A percentile compares a stretch with the other conserved stretches of the same genome.
Conservation (phyloP, 140 eudicot species). For the Bidens hawaiensis region DNA sequence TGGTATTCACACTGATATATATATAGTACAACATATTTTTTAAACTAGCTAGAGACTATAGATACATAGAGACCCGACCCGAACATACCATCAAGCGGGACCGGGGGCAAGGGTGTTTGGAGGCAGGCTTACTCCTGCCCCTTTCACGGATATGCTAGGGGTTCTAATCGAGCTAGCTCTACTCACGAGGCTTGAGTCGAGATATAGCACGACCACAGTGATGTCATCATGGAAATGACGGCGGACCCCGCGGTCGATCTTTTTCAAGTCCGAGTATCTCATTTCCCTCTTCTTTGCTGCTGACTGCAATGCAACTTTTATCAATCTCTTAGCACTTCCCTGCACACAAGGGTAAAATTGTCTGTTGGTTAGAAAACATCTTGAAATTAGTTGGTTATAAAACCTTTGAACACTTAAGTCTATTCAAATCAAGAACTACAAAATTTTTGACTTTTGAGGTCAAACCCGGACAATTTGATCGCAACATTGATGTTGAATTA, state of each 20-base stretch:
- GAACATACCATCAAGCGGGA: constrained; percentile 14
- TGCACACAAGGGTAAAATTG: too few relatives aligned
- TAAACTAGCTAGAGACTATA: constrained; percentile 20
- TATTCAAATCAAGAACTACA: too few relatives aligned
- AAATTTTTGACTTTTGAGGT: too few relatives aligned
- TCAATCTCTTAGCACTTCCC: constrained; percentile 76
- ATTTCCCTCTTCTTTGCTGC: constrained; percentile 93
- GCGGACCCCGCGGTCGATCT: constrained; percentile 80
- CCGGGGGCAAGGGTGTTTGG: constrained; percentile 52
- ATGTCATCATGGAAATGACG: constrained; percentile 87
- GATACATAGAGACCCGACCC: constrained; percentile 7
- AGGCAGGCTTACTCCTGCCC: constrained; percentile 58
- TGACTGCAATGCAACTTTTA: constrained; percentile 59
- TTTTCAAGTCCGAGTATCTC: constrained; percentile 83
- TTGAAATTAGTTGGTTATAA: too few relatives aligned
- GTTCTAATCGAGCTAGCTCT: constrained; percentile 55
- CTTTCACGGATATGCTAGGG: constrained; percentile 66
- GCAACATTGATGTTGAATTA: too few relatives aligned
- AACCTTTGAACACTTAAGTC: too few relatives aligned
- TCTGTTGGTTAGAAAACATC: too few relatives aligned
- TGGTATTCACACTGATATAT: constrained; percentile 33
- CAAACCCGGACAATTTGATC: too few relatives aligned
- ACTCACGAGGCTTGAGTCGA: constrained; percentile 69
- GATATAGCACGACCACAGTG: constrained; percentile 64
- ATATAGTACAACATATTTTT: constrained; percentile 18